Conservation (phyloP, 2,329 filamentous ascomycete species). For the Calonectria naviculata region DNA sequence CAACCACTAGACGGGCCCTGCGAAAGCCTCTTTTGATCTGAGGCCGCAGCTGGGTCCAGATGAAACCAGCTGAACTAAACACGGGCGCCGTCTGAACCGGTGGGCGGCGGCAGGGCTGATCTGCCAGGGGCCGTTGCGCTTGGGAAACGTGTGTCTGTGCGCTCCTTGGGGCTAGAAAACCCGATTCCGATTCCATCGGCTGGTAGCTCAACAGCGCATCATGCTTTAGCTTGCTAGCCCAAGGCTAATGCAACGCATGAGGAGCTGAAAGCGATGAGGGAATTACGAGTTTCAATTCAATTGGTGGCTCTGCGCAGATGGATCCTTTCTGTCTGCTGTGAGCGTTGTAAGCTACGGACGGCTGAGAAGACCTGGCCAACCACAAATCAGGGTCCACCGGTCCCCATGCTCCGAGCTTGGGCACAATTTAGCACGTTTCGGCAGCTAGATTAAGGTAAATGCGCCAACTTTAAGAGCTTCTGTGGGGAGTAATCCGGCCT, state of each 20-base stretch:
- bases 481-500: background rate
- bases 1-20: background rate
- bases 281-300: background rate
- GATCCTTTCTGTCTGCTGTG: background rate
- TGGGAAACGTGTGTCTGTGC: background rate
- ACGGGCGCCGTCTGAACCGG: background rate
- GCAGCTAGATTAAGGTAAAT: background rate
- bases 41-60: background rate
- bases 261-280: background rate
- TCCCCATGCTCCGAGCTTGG: background rate
- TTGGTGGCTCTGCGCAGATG: background rate
- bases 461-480: background rate
- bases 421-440: background rate
- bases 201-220: background rate
- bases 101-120: background rate
- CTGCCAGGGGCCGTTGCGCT: background rate
- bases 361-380: background rate
- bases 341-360: background rate
- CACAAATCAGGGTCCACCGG: background rate
- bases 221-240: background rate
- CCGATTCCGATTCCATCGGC: no score
- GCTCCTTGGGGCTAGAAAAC: background rate
- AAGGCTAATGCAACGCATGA: background rate
- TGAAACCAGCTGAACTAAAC: background rate
- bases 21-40: background rate